A percentile compares a stretch with the other conserved stretches of the same genome.
phyloP scores from a whole-genome alignment of 2,329 filamentous ascomycete species.

The Pestalotiopsis sp. region DNA sequence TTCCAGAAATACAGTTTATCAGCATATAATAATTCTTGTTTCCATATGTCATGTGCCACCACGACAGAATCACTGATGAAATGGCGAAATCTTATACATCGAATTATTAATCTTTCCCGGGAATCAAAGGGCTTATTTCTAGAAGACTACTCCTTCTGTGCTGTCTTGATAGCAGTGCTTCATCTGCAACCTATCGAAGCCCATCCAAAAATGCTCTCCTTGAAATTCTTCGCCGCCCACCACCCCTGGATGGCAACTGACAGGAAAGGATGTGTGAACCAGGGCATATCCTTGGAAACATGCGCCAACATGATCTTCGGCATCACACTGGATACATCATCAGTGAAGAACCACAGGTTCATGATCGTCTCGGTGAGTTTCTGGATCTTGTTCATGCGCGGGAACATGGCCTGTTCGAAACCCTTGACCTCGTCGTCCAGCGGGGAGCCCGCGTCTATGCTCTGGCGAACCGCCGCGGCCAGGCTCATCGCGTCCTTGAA shows the following conservation, averaged over 20 bases:
- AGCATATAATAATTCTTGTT: too few species aligned
- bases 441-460: constrained; percentile 21
- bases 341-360: constrained; percentile 47
- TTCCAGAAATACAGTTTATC: too few species aligned
- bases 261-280: not conserved
- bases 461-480: constrained; percentile 42
- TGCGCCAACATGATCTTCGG: constrained; percentile 3
- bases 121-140: too few species aligned
- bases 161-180: not conserved
- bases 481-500: constrained; percentile 57
- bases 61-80: too few species aligned
- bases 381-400: constrained; percentile 38
- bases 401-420: constrained; percentile 43
- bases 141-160: too few species aligned
- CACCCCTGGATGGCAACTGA: constrained; percentile 7
- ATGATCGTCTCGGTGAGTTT: constrained; percentile 47
- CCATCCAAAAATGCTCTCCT: not conserved
- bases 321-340: not conserved
- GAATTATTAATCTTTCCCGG: too few species aligned
- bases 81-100: too few species aligned
- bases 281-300: not conserved
- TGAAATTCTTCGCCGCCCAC: not conserved
- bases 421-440: constrained; percentile 34
- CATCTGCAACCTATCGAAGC: not conserved
- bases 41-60: too few species aligned